These are phyloP conservation scores for Kwoniella sp. DNA, from an alignment of 768 basidiomycete species.

Conservation along the genomic window DNA sequence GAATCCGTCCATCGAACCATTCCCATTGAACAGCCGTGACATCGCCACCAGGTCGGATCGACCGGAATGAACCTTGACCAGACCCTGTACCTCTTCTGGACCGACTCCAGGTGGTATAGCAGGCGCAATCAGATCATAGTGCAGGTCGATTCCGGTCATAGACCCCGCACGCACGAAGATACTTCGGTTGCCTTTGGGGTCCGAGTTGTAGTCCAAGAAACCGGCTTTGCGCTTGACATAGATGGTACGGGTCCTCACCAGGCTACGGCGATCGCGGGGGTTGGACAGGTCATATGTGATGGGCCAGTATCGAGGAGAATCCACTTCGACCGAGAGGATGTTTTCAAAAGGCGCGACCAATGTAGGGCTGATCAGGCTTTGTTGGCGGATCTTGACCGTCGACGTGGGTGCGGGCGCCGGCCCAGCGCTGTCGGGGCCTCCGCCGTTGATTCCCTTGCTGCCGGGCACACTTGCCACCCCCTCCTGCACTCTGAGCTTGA, in stretches of 20 bases:
- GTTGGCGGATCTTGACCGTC: slow-evolving; percentile 55
- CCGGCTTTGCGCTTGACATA: slow-evolving; percentile 89
- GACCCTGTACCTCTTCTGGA: slow-evolving; percentile 70
- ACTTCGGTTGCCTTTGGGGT: slow-evolving; percentile 87
- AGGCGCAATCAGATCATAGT: slow-evolving; percentile 77
- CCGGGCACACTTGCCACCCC: slow-evolving; percentile 49
- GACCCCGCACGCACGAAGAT: slow-evolving; percentile 83
- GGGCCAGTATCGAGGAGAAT: slow-evolving; percentile 94
- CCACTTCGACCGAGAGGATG: slow-evolving; percentile 74
- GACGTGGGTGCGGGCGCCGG: too few species aligned
- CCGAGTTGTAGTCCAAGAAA: slow-evolving; percentile 87
- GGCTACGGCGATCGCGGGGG: slow-evolving; percentile 63
- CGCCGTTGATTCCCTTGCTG: slow-evolving; percentile 22
- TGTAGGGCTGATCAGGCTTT: slow-evolving; percentile 84
- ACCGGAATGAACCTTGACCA: slow-evolving; percentile 82
- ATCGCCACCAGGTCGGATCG: slow-evolving; percentile 74
- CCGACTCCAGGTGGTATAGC: slow-evolving; percentile 65
- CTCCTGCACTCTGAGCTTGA: slow-evolving; percentile 78
- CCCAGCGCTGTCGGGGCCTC: too few species aligned
- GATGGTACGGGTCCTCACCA: slow-evolving; percentile 74
- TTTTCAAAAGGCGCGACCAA: slow-evolving; percentile 83
- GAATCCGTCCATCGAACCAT: slow-evolving; percentile 21
- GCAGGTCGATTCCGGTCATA: slow-evolving; percentile 70
- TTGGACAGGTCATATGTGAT: slow-evolving; percentile 70
- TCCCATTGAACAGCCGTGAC: slow-evolving; percentile 63